Evolutionary conservation across 768 basidiomycete genomes (phyloP).

Genomic region (Lyophyllum decastes): DNA sequence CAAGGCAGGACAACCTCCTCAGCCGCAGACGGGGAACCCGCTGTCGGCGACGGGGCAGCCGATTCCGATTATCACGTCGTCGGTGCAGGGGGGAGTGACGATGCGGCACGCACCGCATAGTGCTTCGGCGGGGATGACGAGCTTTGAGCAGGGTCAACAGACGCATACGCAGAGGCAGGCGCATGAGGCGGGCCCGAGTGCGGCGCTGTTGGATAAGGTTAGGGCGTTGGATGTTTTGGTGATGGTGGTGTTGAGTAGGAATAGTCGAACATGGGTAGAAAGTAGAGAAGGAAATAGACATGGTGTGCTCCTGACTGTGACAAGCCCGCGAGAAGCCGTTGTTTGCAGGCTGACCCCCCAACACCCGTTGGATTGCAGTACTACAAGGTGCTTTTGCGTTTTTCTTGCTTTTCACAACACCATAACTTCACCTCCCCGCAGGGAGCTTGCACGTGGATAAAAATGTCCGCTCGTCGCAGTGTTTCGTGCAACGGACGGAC

Average conservation of each 20-base stretch:
- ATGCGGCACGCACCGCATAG: constrained; percentile 33
- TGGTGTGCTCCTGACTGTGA: too few relatives aligned
- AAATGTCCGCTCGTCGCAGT: too few relatives aligned
- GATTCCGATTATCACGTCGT: constrained; percentile 72
- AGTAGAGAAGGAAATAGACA: too few relatives aligned
- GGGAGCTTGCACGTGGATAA: too few relatives aligned
- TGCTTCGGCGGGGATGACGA: constrained; percentile 16
- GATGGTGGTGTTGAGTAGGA: constrained; percentile 80
- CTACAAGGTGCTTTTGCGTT: too few relatives aligned
- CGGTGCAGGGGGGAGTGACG: constrained; percentile 53
- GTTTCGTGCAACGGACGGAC: too few relatives aligned
- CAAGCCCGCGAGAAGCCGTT: too few relatives aligned
- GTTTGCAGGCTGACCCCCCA: too few relatives aligned
- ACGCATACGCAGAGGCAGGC: background rate
- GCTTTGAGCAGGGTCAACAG: constrained; percentile 14
- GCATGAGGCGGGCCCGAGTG: constrained; percentile 58
- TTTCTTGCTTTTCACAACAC: too few relatives aligned
- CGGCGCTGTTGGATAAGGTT: constrained; percentile 84
- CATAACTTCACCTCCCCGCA: too few relatives aligned
- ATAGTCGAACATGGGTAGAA: too few relatives aligned
- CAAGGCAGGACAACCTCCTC: constrained; percentile 22
- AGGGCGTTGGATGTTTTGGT: constrained; percentile 88
- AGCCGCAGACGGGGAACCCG: constrained; percentile 42
- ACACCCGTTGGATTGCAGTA: too few relatives aligned
- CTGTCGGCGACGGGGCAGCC: constrained; percentile 45